These are phyloP conservation scores for Boletus rubescentipes DNA, from an alignment of 768 basidiomycete genomes.

Conservation along the genomic window DNA sequence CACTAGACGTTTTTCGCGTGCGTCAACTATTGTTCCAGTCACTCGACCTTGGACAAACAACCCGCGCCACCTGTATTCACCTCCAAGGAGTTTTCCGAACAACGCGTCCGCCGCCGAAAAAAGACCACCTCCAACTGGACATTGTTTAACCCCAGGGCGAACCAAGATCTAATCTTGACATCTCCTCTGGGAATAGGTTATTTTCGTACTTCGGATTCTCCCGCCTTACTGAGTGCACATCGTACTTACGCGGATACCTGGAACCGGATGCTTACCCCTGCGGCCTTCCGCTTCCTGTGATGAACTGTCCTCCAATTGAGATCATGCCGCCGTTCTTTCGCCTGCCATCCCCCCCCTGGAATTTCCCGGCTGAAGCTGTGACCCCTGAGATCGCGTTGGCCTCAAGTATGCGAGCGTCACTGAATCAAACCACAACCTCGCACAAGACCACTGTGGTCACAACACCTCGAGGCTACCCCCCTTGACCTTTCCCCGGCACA, in stretches of 20 bases:
- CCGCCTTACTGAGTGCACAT: slow-evolving; percentile 11
- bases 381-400: slow-evolving; percentile 8
- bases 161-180: slow-evolving; percentile 28
- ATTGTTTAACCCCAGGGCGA: slow-evolving; percentile 2
- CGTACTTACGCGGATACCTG: slow-evolving; percentile 6
- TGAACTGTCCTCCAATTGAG: slow-evolving; percentile 18
- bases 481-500: neutral
- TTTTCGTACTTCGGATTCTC: slow-evolving; percentile 25
- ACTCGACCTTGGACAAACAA: slow-evolving; percentile 5
- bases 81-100: slow-evolving; percentile 4
- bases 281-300: slow-evolving; percentile 32
- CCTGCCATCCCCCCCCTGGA: slow-evolving; percentile 1
- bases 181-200: slow-evolving; percentile 21
- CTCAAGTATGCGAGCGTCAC: slow-evolving; percentile 3
- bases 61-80: slow-evolving; percentile 2
- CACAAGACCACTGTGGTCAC: neutral
- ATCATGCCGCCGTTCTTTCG: slow-evolving; percentile 15
- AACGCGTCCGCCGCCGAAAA: slow-evolving; percentile 1
- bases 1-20: slow-evolving; percentile 33
- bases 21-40: slow-evolving; percentile 16
- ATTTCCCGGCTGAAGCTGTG: slow-evolving; percentile 6
- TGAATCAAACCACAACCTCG: slow-evolving; percentile 5
- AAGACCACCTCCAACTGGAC: neutral
- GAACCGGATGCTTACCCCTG: slow-evolving; percentile 14
- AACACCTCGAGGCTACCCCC: slow-evolving; percentile 13